These are phyloP conservation scores for Colletotrichum theobromicola DNA, from an alignment of 2,329 filamentous ascomycete genomes.

Conservation along the genomic window DNA sequence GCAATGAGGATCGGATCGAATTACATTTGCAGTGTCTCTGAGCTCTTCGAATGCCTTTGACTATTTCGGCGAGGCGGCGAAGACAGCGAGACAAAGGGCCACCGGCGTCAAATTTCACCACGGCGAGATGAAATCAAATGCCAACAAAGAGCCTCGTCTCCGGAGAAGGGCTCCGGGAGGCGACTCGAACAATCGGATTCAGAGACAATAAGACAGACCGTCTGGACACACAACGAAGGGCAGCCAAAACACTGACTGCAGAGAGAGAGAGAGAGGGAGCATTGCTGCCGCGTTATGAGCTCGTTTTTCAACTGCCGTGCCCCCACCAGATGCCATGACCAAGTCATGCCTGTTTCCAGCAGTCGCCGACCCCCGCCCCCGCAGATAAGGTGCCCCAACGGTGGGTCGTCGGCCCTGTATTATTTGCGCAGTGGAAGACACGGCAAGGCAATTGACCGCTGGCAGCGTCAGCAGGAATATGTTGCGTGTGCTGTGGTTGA, in stretches of 20 bases:
- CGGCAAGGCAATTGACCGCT: background rate
- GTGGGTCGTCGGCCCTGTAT: background rate
- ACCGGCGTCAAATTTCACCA: background rate
- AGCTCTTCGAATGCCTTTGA: background rate
- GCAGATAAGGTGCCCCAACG: slow-evolving; percentile 6
- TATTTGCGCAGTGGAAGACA: background rate
- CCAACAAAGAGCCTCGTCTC: background rate
- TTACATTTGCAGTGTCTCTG: background rate
- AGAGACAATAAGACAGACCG: background rate
- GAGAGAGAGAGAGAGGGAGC: background rate
- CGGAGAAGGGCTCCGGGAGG: background rate
- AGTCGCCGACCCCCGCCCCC: background rate
- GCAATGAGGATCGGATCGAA: slow-evolving; percentile 3
- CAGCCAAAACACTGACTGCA: background rate
- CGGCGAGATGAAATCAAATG: background rate
- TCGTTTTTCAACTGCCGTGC: slow-evolving; percentile 14
- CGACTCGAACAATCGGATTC: background rate
- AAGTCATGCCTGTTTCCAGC: slow-evolving; percentile 10
- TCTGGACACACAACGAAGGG: background rate
- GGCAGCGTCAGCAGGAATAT: background rate
- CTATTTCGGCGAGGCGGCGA: background rate
- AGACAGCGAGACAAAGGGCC: background rate
- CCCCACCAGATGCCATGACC: slow-evolving; percentile 7
- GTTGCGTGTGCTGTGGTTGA: background rate
- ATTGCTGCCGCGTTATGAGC: background rate